Evolutionary conservation across 192 early-diverging fungal species (phyloP), one percentile per base, ranked within the genome.

Genomic region (Gorgonomyces haynaldii): DNA sequence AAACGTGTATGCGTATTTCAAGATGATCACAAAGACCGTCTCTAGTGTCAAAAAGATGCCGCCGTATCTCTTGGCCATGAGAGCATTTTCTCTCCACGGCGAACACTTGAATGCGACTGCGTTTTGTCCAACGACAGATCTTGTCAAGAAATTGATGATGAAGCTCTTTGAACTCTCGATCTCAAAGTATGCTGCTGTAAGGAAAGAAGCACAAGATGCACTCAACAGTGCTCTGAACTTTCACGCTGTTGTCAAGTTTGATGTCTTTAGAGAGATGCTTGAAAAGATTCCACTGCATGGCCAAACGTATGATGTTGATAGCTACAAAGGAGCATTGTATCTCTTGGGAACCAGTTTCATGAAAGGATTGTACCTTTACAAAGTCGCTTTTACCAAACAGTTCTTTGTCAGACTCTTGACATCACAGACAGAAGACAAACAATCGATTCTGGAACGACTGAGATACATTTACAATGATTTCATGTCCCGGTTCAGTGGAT

Each of bases 301-400:
- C 65, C 69, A 23, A 1, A 60, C 53, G 3, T 58, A 64, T n/a
- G 50, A 56, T 5, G 52, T 63, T 19, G 72, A 85, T 45, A 60
- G 66, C 22, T 69, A 82, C 59, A 86, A 86, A 35, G 83, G 83
- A 8, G 78, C 82, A 0, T 55, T 87, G 22, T 84, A 80, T 53
- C 42, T 86, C 16, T 53, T 87, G 2, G 61, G 62, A 22, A 63
- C 61, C 4, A 52, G 68, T 0, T 57, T 82, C 29, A 48, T 81
- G 23, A 32, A 67, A 34, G 61, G 69, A 16, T 66, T 68, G 4
- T 48, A 66, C 37, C 40, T 81, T 23, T 64, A 66, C 2, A 72
- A 82, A 50, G 82, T 72, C 69, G 41, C 66, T 13, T 78, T 66
- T 48, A 65, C 67, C 2, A 64, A 67, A 1, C 45, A 58, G 15